Conservation (phyloP, 2,329 filamentous ascomycete species). For the Neofusicoccum ribis region DNA sequence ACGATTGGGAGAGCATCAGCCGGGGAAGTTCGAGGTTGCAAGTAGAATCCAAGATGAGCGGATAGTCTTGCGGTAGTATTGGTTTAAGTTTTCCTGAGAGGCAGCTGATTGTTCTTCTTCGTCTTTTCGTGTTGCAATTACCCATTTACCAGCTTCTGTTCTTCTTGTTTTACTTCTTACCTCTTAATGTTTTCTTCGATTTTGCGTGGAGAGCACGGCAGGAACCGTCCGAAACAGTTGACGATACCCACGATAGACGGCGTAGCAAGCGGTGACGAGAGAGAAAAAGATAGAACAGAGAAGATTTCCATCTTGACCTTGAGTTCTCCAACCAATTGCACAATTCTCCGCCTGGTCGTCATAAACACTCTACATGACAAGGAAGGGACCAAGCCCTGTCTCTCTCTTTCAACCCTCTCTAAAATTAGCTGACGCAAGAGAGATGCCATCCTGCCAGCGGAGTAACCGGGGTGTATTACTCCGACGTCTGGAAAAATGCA, state of each 20-base stretch:
- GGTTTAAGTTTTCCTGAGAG: neutral
- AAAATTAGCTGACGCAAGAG: too few relatives aligned
- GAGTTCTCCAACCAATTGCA: too few relatives aligned
- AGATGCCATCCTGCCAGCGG: too few relatives aligned
- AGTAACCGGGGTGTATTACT: too few relatives aligned
- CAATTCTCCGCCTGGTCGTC: too few relatives aligned
- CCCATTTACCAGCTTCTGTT: neutral
- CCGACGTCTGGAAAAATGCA: too few relatives aligned
- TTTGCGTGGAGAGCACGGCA: neutral
- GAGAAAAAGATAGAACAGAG: neutral
- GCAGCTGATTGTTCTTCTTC: too few relatives aligned
- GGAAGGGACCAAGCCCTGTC: too few relatives aligned
- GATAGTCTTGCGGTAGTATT: neutral
- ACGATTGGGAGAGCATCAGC: neutral
- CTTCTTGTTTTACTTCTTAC: neutral
- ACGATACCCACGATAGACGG: conserved; percentile 14
- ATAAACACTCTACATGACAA: too few relatives aligned
- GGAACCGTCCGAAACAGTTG: neutral
- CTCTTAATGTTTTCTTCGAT: neutral
- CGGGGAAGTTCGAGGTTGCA: conserved; percentile 2
- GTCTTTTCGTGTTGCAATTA: too few relatives aligned
- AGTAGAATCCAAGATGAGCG: neutral
- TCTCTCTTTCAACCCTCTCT: too few relatives aligned
- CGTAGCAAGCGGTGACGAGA: neutral
- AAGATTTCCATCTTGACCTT: neutral